Base-by-base conservation (phyloP, 2,329 filamentous ascomycete genomes). In the Venturiaceae sp. region DNA sequence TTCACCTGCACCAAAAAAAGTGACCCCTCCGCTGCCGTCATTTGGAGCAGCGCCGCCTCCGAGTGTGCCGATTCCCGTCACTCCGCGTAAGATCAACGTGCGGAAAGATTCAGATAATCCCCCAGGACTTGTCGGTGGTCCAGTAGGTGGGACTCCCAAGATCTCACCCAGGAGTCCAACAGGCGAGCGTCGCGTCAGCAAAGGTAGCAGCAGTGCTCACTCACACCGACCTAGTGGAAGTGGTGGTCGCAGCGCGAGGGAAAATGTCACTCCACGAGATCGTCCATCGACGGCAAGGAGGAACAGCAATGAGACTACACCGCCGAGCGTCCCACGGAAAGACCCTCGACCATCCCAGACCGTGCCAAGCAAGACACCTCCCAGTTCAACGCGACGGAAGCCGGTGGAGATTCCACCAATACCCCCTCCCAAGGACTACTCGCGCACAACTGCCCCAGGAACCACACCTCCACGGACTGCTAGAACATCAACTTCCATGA, bases 341-440 rank as follows among this genome's bases (percentile, higher is more conserved):
- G 44, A 50, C 26, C 13, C 44, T 30, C 23, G 19, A n/a, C 9
- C 26, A 16, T 50, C 14, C 19, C 44, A 50, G 23, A 30, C 26
- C 19, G 23, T 50, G 44, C 44, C 16, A 4, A 37, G 52, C 3
- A 19, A 34, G 34, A 53, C 52, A n/a, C 52, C 52, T 23, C 52
- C 52, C 16, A 34, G 52, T n/a, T 34, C 32, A n/a, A 19, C 23
- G 34, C 52, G 32, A 23, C 32, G 30, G 1, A 53, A 30, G 23
- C 32, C 30, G 34, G 11, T 30, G 32, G 52, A n/a, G 23, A 53
- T 37, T 16, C 52, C 52, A 53, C 52, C 52, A n/a, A 34, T 34
- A 26, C 52, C 52, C 16, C 52, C 52, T 23, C 30, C 52, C 23
- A 53, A 53, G 28, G 52, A 53, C 21, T 53, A 53, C 52, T 21